phyloP scores from a whole-genome alignment of 1,284 basidiomycete species.

The Ustilago sp. region DNA sequence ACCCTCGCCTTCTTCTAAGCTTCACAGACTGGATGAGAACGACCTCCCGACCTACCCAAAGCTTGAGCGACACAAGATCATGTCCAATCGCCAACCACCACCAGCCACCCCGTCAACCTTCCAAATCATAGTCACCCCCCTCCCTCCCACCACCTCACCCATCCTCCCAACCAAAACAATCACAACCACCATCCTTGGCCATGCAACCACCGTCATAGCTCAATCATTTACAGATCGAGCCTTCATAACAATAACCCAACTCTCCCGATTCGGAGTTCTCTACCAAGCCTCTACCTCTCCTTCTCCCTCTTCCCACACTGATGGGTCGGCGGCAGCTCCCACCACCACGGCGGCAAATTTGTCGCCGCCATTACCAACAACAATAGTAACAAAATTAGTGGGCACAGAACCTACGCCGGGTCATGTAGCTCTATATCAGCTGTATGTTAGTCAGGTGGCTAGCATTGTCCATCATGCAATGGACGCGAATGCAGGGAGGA shows the following conservation, averaged over 20 bases:
- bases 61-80: background rate
- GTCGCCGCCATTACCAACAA: slow-evolving; percentile 78
- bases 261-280: slow-evolving; percentile 50
- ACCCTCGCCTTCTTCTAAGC: background rate
- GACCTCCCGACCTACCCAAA: no score
- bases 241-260: slow-evolving; percentile 56
- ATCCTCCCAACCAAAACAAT: slow-evolving; percentile 20
- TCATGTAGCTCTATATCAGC: slow-evolving; percentile 78
- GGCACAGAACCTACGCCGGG: slow-evolving; percentile 76
- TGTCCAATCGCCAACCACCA: background rate
- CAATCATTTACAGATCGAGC: slow-evolving; percentile 53
- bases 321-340: background rate
- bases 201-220: slow-evolving; percentile 38
- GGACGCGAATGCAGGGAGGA: slow-evolving; percentile 65
- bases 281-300: slow-evolving; percentile 36
- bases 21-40: no score
- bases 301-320: background rate
- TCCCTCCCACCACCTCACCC: slow-evolving; percentile 7
- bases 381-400: slow-evolving; percentile 80
- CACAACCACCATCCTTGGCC: slow-evolving; percentile 14
- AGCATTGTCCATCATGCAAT: slow-evolving; percentile 79
- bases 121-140: slow-evolving; percentile 5
- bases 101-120: background rate
- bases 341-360: background rate
- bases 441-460: slow-evolving; percentile 87